Evolutionary conservation across 495 filamentous ascomycete species (phyloP).

Genomic region (Neurospora sp.): DNA sequence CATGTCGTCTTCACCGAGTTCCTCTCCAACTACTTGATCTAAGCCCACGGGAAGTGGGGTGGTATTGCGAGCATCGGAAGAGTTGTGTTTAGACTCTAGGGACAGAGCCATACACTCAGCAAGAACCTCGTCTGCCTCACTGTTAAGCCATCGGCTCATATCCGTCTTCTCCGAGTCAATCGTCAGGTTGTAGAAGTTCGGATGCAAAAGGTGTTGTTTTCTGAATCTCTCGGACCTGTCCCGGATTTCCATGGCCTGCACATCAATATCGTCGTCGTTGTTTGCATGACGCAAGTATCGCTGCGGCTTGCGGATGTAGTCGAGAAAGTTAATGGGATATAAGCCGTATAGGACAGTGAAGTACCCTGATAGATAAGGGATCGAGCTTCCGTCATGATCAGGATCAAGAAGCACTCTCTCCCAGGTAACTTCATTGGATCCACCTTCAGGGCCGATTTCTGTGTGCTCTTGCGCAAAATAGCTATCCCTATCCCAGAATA

Average conservation of each 20-base stretch:
- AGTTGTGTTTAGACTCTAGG: constrained; percentile 11
- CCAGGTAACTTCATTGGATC: constrained; percentile 34
- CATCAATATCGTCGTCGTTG: constrained; percentile 57
- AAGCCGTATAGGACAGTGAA: constrained; percentile 71
- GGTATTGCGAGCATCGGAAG: not conserved
- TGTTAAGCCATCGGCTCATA: constrained; percentile 59
- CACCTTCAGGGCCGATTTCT: constrained; percentile 21
- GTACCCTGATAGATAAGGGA: constrained; percentile 64
- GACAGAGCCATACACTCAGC: constrained; percentile 53
- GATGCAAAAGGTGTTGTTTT: constrained; percentile 57
- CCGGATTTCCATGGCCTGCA: constrained; percentile 60
- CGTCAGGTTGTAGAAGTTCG: constrained; percentile 62
- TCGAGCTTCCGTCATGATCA: constrained; percentile 46
- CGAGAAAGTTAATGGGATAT: constrained; percentile 71
- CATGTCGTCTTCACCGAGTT: constrained; percentile 9
- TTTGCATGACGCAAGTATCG: constrained; percentile 55
- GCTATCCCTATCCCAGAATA: constrained; percentile 59
- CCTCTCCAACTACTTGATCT: constrained; percentile 6
- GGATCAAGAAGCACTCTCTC: constrained; percentile 47
- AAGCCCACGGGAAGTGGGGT: not conserved
- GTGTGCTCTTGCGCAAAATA: constrained; percentile 21
- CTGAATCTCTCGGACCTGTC: constrained; percentile 57
- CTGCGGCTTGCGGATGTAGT: constrained; percentile 66
- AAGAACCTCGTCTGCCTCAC: constrained; percentile 61
- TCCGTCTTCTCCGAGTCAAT: constrained; percentile 63